phyloP scores from a whole-genome alignment of 192 early-diverging fungal species.

The Phlyctochytrium bullatum region DNA sequence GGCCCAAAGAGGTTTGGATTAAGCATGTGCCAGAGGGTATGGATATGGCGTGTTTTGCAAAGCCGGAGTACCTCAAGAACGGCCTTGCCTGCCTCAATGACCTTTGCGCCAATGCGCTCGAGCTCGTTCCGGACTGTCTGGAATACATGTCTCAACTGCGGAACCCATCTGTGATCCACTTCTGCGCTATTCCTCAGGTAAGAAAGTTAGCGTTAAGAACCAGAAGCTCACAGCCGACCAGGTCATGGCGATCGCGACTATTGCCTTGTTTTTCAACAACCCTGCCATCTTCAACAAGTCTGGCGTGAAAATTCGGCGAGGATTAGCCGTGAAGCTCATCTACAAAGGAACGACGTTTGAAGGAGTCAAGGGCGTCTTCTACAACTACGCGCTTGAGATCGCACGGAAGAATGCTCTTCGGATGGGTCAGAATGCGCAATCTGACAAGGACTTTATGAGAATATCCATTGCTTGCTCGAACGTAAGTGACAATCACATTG shows the following conservation, averaged over 20 bases:
- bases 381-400: constrained; percentile 37
- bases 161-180: constrained; percentile 83
- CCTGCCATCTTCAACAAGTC: constrained; percentile 69
- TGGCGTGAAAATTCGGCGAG: constrained; percentile 82
- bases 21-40: constrained; percentile 58
- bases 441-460: constrained; percentile 5
- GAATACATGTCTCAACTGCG: constrained; percentile 77
- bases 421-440: constrained; percentile 26
- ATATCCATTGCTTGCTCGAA: constrained; percentile 40
- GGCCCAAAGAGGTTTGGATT: constrained; percentile 94
- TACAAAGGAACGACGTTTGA: constrained; percentile 35
- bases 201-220: constrained; percentile 1
- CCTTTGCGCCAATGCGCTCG: constrained; percentile 82
- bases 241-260: constrained; percentile 92
- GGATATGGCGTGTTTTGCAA: constrained; percentile 65
- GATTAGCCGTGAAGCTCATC: constrained; percentile 50
- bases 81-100: constrained; percentile 83
- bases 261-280: constrained; percentile 87
- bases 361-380: constrained; percentile 39
- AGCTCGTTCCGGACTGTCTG: constrained; percentile 81
- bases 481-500: constrained; percentile 22
- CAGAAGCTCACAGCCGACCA: too few species aligned
- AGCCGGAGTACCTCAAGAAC: constrained; percentile 64
- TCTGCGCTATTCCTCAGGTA: constrained; percentile 98
- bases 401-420: constrained; percentile 25